A percentile compares a stretch with the other conserved stretches of the same genome.
phyloP scores from a whole-genome alignment of 2,329 filamentous ascomycete species.

The Paecilomyces niveus region DNA sequence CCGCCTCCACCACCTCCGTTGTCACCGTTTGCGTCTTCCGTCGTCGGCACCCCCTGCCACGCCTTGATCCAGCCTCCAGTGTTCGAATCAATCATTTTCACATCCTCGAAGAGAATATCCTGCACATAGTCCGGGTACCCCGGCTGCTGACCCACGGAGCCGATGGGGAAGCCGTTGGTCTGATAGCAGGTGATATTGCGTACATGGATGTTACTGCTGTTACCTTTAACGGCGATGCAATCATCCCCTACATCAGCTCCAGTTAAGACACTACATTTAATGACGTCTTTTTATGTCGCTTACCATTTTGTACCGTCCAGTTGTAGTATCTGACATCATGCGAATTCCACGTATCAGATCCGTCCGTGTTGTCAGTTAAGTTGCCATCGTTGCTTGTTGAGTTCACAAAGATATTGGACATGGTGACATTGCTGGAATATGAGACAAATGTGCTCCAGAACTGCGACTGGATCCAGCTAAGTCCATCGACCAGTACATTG shows the following conservation, averaged over 20 bases:
- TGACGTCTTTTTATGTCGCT: background rate
- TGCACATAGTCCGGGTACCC: constrained; percentile 28
- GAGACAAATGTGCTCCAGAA: constrained; percentile 46
- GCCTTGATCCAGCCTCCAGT: constrained; percentile 19
- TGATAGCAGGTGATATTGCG: constrained; percentile 33
- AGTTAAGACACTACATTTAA: background rate
- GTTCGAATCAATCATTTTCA: constrained; percentile 10
- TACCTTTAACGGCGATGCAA: constrained; percentile 35
- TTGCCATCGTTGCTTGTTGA: constrained; percentile 39
- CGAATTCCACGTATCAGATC: constrained; percentile 47
- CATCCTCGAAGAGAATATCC: constrained; percentile 32
- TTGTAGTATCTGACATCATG: constrained; percentile 40
- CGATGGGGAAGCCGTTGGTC: constrained; percentile 32
- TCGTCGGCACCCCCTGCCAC: constrained; percentile 13
- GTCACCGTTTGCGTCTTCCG: constrained; percentile 14
- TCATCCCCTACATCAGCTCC: constrained; percentile 19
- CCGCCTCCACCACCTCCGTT: constrained; percentile 17
- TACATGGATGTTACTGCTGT: constrained; percentile 34
- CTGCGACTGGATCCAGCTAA: constrained; percentile 44
- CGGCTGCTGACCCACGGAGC: constrained; percentile 34
- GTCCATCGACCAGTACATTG: constrained; percentile 42
- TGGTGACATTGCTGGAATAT: constrained; percentile 44
- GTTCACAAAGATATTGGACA: constrained; percentile 49
- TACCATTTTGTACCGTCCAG: constrained; percentile 32
- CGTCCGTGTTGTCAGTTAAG: constrained; percentile 46